Evolutionary conservation across 2,329 filamentous ascomycete genomes (phyloP).

Genomic region (Tolypocladium ophioglossoides): DNA sequence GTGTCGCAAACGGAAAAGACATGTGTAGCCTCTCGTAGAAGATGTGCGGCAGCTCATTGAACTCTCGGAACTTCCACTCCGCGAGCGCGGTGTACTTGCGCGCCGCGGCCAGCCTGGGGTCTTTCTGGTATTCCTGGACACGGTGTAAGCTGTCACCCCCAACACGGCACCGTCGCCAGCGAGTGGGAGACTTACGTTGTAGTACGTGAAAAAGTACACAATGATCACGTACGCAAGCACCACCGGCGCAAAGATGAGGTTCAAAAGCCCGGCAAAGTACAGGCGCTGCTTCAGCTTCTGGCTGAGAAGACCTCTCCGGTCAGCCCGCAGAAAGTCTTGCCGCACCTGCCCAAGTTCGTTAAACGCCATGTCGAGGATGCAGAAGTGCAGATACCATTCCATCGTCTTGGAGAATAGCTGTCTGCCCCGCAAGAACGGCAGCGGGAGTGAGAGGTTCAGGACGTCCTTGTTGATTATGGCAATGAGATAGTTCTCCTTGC

Average conservation of each 20-base stretch:
- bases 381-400: slow-evolving; percentile 85
- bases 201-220: slow-evolving; percentile 90
- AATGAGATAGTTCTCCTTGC: slow-evolving; percentile 93
- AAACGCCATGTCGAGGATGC: slow-evolving; percentile 89
- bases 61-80: slow-evolving; percentile 97
- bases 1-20: slow-evolving; percentile 85
- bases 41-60: slow-evolving; percentile 90
- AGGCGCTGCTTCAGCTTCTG: slow-evolving; percentile 69
- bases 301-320: slow-evolving; percentile 68
- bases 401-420: slow-evolving; percentile 83
- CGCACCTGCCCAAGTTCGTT: slow-evolving; percentile 81
- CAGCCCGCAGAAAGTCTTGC: slow-evolving; percentile 74
- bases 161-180: not conserved
- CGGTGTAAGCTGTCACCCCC: not conserved
- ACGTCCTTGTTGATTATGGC: slow-evolving; percentile 97
- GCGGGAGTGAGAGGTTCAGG: slow-evolving; percentile 71
- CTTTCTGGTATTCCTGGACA: slow-evolving; percentile 80
- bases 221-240: slow-evolving; percentile 78
- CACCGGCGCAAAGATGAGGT: slow-evolving; percentile 77
- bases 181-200: slow-evolving; percentile 53
- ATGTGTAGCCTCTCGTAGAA: slow-evolving; percentile 86
- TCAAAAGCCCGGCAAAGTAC: slow-evolving; percentile 73
- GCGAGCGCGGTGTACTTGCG: slow-evolving; percentile 87
- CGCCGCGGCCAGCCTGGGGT: slow-evolving; percentile 70
- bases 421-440: slow-evolving; percentile 71